phyloP scores from a whole-genome alignment of 208 protist species.

The Trypanosoma rangeli region DNA sequence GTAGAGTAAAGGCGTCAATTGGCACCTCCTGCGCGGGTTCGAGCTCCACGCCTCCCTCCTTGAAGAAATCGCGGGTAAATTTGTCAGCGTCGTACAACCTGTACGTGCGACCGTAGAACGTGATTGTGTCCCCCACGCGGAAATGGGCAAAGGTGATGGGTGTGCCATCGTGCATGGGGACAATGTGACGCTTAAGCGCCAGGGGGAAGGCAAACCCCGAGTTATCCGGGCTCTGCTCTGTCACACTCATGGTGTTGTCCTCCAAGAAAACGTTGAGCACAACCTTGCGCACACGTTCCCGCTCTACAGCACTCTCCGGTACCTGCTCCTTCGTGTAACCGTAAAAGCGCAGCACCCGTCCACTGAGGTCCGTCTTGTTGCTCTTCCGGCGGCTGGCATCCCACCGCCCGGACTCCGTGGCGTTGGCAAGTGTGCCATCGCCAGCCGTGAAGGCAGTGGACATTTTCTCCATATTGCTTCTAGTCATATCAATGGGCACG shows the following conservation, averaged over 20 bases:
- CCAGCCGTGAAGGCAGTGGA: slow-evolving; percentile 33
- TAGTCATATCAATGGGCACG: slow-evolving; percentile 61
- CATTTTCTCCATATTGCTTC: slow-evolving; percentile 22
- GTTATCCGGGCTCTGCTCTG: slow-evolving; percentile 93
- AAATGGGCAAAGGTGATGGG: slow-evolving; percentile 86
- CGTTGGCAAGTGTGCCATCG: slow-evolving; percentile 15
- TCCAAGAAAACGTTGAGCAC: slow-evolving; percentile 94
- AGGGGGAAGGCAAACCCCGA: slow-evolving; percentile 93
- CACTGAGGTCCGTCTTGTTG: slow-evolving; percentile 47
- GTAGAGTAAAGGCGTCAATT: slow-evolving; percentile 67
- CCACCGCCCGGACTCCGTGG: neutral
- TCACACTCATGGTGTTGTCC: slow-evolving; percentile 96
- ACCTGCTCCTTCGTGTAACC: slow-evolving; percentile 95
- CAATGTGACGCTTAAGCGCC: slow-evolving; percentile 92
- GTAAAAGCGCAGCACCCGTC: slow-evolving; percentile 93
- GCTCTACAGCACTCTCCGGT: slow-evolving; percentile 92
- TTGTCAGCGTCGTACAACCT: slow-evolving; percentile 92
- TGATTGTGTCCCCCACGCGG: slow-evolving; percentile 84
- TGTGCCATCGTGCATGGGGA: slow-evolving; percentile 68
- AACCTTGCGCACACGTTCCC: slow-evolving; percentile 88
- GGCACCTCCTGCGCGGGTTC: slow-evolving; percentile 55
- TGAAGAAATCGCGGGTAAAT: slow-evolving; percentile 92
- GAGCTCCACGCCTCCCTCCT: slow-evolving; percentile 56
- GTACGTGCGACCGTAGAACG: slow-evolving; percentile 94
- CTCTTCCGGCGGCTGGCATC: slow-evolving; percentile 7